Conservation (phyloP, 192 early-diverging fungal species). For the Pilaira anomala region DNA sequence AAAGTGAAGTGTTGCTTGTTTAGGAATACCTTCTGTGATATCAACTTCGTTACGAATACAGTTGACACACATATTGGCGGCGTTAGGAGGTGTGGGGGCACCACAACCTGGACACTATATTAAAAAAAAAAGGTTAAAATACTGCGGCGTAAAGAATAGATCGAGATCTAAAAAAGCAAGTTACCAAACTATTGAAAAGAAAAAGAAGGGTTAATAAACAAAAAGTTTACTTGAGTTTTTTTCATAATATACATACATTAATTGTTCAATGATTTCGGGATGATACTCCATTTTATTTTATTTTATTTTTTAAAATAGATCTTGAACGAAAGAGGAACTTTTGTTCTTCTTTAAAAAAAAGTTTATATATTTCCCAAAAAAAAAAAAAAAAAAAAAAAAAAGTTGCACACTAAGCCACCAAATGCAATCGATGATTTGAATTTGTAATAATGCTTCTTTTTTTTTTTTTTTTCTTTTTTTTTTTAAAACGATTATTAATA, state of each 20-base stretch:
- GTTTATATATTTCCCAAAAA: too few species aligned
- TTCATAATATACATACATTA: not conserved
- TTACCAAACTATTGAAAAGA: conserved; percentile 7
- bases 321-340: too few species aligned
- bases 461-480: too few species aligned
- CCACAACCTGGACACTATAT: conserved; percentile 65
- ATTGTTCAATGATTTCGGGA: conserved; percentile 6
- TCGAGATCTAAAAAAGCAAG: not conserved
- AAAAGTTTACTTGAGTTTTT: not conserved
- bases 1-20: conserved; percentile 93
- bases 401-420: too few species aligned
- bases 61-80: conserved; percentile 98
- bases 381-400: too few species aligned
- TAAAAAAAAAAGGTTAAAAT: not conserved
- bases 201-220: not conserved
- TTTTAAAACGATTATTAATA: too few species aligned
- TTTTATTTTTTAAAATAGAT: too few species aligned
- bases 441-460: too few species aligned
- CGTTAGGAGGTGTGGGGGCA: conserved; percentile 90
- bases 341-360: too few species aligned
- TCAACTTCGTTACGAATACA: conserved; percentile 97
- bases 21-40: conserved; percentile 98
- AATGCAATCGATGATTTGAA: too few species aligned
- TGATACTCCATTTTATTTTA: conserved; percentile 18
- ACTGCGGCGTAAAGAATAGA: not conserved